phyloP scores from a whole-genome alignment of 2,329 filamentous ascomycete genomes.

The Alternaria brassicicola region DNA sequence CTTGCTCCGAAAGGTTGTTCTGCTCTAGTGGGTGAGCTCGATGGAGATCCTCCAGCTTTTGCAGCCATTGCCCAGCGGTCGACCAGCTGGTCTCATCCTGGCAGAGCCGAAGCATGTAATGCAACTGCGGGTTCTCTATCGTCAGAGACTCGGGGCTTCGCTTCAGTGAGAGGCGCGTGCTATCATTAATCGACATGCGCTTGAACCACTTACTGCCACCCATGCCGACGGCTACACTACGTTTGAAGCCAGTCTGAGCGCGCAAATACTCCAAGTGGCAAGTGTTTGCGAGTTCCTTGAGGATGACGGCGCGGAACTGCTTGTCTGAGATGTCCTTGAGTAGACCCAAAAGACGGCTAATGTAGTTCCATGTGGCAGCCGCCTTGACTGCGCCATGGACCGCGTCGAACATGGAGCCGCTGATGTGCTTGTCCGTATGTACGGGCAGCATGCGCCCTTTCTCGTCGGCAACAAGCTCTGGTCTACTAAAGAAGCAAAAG shows the following conservation, averaged over 20 bases:
- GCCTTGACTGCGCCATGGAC: conserved; percentile 47
- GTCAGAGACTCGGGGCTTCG: conserved; percentile 51
- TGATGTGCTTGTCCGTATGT: conserved; percentile 53
- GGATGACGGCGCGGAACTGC: conserved; percentile 41
- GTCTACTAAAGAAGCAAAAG: conserved; percentile 49
- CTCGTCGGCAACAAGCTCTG: conserved; percentile 55
- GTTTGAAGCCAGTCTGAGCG: conserved; percentile 50
- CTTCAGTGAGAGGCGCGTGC: conserved; percentile 51
- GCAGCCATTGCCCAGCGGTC: conserved; percentile 51
- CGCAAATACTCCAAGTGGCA: conserved; percentile 54
- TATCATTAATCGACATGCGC: conserved; percentile 40
- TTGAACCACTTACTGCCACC: conserved; percentile 53
- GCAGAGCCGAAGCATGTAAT: conserved; percentile 56
- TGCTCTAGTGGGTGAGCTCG: conserved; percentile 40
- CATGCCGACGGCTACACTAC: conserved; percentile 46
- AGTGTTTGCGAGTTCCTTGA: conserved; percentile 56
- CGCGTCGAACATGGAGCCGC: conserved; percentile 51
- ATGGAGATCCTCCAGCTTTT: conserved; percentile 51
- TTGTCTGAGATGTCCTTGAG: conserved; percentile 40
- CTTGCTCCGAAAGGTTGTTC: conserved; percentile 44
- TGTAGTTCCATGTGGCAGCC: conserved; percentile 52
- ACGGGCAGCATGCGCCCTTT: conserved; percentile 50
- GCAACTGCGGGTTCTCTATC: conserved; percentile 46
- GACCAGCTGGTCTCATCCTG: conserved; percentile 45
- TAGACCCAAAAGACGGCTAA: conserved; percentile 47